Percentiles rank a stretch among this genome's conserved stretches.
Conservation (phyloP, 768 basidiomycete genomes). For the Hygrophoropsis aurantiaca region DNA sequence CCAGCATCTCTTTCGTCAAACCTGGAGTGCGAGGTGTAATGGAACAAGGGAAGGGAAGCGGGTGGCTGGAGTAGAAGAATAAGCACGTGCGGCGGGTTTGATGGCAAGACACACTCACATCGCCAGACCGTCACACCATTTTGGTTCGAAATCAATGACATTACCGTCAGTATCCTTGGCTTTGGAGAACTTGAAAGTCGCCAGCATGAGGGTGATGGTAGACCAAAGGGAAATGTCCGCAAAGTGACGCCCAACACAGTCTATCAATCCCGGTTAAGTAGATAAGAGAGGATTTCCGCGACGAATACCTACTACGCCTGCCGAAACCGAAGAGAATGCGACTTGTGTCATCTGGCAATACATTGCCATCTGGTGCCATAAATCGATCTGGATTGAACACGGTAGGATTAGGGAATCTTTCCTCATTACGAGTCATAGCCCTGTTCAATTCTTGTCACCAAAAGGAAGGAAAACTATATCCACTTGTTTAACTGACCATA, state of each 20-base stretch:
- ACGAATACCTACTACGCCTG: neutral
- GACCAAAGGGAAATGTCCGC: slow-evolving; percentile 29
- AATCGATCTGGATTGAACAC: slow-evolving; percentile 37
- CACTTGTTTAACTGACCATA: neutral
- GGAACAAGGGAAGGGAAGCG: too few relatives aligned
- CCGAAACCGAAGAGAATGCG: slow-evolving; percentile 7
- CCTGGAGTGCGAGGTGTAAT: too few relatives aligned
- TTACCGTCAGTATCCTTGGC: slow-evolving; percentile 20
- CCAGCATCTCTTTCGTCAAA: too few relatives aligned
- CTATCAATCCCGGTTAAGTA: too few relatives aligned
- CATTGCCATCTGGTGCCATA: slow-evolving; percentile 9
- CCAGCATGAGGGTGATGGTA: slow-evolving; percentile 25
- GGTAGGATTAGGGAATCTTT: slow-evolving; percentile 28
- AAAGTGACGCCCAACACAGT: slow-evolving; percentile 23
- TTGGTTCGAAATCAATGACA: slow-evolving; percentile 17
- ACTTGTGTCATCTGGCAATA: slow-evolving; percentile 1
- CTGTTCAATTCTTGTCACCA: slow-evolving; percentile 11
- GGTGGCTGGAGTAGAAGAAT: too few relatives aligned
- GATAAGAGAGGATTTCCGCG: too few relatives aligned
- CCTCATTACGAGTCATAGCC: slow-evolving; percentile 39
- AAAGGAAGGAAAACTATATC: too few relatives aligned
- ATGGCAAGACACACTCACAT: too few relatives aligned
- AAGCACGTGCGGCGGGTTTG: too few relatives aligned
- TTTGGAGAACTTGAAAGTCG: slow-evolving; percentile 26
- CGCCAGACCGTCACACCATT: too few relatives aligned